Evolutionary conservation across 2,329 filamentous ascomycete species (phyloP), one percentile per base, ranked within the genome.

Genomic region (Cytospora mali): DNA sequence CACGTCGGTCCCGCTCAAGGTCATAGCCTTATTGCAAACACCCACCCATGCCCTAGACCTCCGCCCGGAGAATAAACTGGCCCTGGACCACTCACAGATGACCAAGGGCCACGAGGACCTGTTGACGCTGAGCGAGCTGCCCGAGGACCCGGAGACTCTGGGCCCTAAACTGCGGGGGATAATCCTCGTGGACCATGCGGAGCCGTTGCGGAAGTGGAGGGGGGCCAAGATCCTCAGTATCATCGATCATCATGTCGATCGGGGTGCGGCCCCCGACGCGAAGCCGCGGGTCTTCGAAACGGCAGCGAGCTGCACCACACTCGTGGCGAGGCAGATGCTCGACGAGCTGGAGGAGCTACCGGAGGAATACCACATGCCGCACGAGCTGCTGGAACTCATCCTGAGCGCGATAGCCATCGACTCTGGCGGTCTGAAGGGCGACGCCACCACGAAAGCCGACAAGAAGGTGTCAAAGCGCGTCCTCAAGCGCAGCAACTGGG

Each of bases 321-420:
- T 81, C 7, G 78, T 81, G 0, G 78, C 78, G 3, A 73, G 78
- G 16, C 76, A 79, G 62, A 78, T 81, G 75, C 75, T 81, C 28
- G 72, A 80, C 58, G 78, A 79, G 66, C 72, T 80, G 2, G 78
- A 80, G 65, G 61, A 69, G 23, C 69, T 80, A 1, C 73, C 75
- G 0, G 67, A 77, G 59, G 78, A 80, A 66, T 81, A 81, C 66
- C 78, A 80, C 62, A 71, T 80, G 72, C 77, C 78, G 6, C 78
- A 81, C 62, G 79, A 80, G 67, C 72, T 81, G 21, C 75, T 81
- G n/a, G 78, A 80, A 66, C 72, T 80, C 4, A 76, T 81, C 56
- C 71, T 81, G 52, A 74, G 74, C 55, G 78, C 79, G 49, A 80
- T 81, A 46, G 75, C 79, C 23, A 79, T 81, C 62, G 79, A 81